Conservation (phyloP, 2,329 filamentous ascomycete genomes). For the Calonectria leucothoes region DNA sequence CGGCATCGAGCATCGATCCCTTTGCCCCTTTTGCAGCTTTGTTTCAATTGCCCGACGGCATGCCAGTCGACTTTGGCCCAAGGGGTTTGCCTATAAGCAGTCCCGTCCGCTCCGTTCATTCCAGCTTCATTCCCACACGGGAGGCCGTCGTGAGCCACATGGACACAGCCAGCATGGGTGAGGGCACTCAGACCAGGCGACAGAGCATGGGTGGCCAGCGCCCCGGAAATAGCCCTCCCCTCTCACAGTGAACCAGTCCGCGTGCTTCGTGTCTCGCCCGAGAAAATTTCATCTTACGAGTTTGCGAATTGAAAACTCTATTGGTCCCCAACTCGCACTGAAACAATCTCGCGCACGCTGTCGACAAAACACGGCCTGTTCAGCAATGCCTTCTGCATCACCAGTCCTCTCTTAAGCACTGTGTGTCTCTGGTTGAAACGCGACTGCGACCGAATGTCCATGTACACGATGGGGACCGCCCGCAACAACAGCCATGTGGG, state of each 20-base stretch:
- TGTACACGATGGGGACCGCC: background rate
- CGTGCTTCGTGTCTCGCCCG: background rate
- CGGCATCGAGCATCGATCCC: background rate
- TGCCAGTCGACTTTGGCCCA: background rate
- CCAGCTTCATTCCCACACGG: too few relatives aligned
- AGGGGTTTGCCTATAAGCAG: background rate
- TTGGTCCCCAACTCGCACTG: background rate
- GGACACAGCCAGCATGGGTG: too few relatives aligned
- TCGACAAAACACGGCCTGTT: background rate
- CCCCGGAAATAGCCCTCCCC: background rate
- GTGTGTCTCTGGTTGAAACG: background rate
- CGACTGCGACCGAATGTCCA: background rate
- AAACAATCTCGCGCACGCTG: background rate
- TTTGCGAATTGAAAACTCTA: slow-evolving; percentile 2
- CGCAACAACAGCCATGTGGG: background rate
- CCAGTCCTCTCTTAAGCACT: background rate
- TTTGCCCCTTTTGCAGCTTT: background rate
- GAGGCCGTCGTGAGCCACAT: too few relatives aligned
- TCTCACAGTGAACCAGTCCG: background rate
- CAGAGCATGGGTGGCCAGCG: too few relatives aligned
- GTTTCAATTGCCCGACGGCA: background rate
- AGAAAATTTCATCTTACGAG: slow-evolving; percentile 3
- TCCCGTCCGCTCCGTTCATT: background rate
- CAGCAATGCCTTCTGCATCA: background rate
- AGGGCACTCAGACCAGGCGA: too few relatives aligned